These are phyloP conservation scores for Dalechampia spathulata DNA, from an alignment of 441 rosid species.

Conservation along the genomic window DNA sequence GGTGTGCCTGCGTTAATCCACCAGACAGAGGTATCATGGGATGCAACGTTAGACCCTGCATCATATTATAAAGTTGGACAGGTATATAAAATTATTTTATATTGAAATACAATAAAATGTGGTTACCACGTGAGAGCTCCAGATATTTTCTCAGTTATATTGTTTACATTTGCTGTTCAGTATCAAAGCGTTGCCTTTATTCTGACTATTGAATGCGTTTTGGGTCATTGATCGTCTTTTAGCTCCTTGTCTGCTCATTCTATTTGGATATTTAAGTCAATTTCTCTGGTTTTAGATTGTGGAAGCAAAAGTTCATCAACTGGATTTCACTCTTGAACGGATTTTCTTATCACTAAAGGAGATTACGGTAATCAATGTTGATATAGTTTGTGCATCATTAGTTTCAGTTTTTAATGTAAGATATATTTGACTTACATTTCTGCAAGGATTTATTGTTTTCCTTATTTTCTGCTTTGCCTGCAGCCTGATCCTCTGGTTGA, in stretches of 20 bases:
- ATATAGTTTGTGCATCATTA: too few relatives aligned
- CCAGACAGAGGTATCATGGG: conserved; percentile 93
- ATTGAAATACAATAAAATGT: neutral
- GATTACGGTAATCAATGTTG: conserved; percentile 47
- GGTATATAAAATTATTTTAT: conserved; percentile 37
- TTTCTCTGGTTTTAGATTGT: conserved; percentile 48
- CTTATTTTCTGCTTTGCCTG: conserved; percentile 7
- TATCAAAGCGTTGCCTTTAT: conserved; percentile 5
- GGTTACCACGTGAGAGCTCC: neutral
- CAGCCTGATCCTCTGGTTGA: conserved; percentile 85
- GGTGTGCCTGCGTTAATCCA: conserved; percentile 85
- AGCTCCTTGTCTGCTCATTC: conserved; percentile 6
- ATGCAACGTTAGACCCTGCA: conserved; percentile 80
- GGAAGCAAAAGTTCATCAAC: conserved; percentile 89
- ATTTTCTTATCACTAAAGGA: conserved; percentile 88
- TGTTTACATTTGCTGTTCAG: neutral
- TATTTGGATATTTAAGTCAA: conserved; percentile 10
- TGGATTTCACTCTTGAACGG: conserved; percentile 77
- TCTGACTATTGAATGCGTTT: conserved; percentile 4
- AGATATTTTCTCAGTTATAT: too few relatives aligned
- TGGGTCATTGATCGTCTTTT: conserved; percentile 3
- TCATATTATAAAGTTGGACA: conserved; percentile 78
- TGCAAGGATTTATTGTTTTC: neutral
- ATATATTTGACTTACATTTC: neutral
- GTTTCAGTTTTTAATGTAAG: too few relatives aligned